Base-by-base conservation (phyloP, 371 early-diverging fungal genomes). In the Funneliformis caledonium region DNA sequence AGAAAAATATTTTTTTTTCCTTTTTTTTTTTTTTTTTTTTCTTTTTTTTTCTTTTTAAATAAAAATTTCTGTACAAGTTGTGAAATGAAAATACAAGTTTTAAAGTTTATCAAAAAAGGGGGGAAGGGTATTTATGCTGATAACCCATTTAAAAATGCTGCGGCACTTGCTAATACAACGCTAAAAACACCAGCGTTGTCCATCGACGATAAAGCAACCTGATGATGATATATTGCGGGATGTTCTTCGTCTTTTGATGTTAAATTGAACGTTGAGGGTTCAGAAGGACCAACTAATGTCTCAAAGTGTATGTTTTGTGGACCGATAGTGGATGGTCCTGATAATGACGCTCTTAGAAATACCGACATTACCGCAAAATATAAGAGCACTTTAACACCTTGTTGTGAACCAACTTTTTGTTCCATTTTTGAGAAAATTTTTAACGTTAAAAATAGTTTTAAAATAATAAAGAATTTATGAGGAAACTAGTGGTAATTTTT, bases 351-450 rank as follows among this genome's bases (percentile, higher is more conserved):
- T 56, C 73, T 73, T 33, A 73, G 14, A 10, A 73, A 73, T 33
- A 52, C 52, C 7, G 73, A 31, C 31, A 73, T 73, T 42, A 73
- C 73, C 31, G 73, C 73, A 14, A 73, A 56, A n/a, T 73, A 73
- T 52, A 73, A 56, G n/a, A 73, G 59, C 2, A 56, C 56, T 22
- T 52, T 47, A 31, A 73, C 33, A 26, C 73, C 52, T 52, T 73
- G 50, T 73, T 73, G 48, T 45, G 31, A 42, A 26, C 52, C 48
- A 12, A 12, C n/a, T 56, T 73, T 73, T 73, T 47, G 48, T 56
- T 73, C 73, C 59, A 73, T 48, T n/a, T 47, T 65, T n/a, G 60
- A 7, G 37, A 19, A 65, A 12, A 62, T 62, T 65, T 65, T 65
- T 26, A 26, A 65, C 7, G 16, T 19, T 5, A 19, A 56, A 52